Evolutionary conservation across 805 yeast genomes (phyloP), one percentile per base, ranked within the genome.

Genomic region (Metschnikowia noctiluminum): DNA sequence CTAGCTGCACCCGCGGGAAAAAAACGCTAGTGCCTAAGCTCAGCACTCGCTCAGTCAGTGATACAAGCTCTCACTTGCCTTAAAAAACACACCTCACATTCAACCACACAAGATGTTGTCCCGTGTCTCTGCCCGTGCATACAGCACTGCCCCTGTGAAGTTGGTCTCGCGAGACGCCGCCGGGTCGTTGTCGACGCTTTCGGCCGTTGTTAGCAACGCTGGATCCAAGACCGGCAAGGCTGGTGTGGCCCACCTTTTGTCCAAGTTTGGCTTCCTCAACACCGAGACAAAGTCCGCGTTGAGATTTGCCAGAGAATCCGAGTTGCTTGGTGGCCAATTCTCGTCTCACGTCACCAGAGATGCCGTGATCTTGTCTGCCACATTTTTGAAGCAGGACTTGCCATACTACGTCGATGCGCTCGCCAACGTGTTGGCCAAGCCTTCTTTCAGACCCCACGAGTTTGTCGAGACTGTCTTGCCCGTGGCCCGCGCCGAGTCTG

Each of bases 261-360:
- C 92, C 63, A 81, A 89, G 70, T 90, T 82, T 70, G 85, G 85
- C 62, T 94, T 86, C 77, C 81, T 86, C 66, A 85, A 87, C 78
- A 89, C 96, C 49, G 77, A 77, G 53, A 69, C 81, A 60, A 89
- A 89, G 70, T 86, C 97, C 15, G 96, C 94, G 26, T 79, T 94
- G 66, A 87, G 98, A 76, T 78, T 91, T 63, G 87, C 90, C 64
- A 87, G 99, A 73, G 99, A 94, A 75, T 75, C 91, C 44, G 99
- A 92, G 76, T 81, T 94, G 57, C 78, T 92, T 57, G 98, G 99
- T 59, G 98, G 96, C 66, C 71, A 70, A 52, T 80, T 89, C 69
- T 64, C 78, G 43, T 76, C 96, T 40, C 62, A 65, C 49, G 84
- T 89, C 60, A 82, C 87, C 69, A 86, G 97, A 77, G 98, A 94